Percentiles rank a stretch among this genome's conserved stretches.
These are phyloP conservation scores for Aspergillus tanneri DNA, from an alignment of 2,329 filamentous ascomycete species.

Conservation along the genomic window DNA sequence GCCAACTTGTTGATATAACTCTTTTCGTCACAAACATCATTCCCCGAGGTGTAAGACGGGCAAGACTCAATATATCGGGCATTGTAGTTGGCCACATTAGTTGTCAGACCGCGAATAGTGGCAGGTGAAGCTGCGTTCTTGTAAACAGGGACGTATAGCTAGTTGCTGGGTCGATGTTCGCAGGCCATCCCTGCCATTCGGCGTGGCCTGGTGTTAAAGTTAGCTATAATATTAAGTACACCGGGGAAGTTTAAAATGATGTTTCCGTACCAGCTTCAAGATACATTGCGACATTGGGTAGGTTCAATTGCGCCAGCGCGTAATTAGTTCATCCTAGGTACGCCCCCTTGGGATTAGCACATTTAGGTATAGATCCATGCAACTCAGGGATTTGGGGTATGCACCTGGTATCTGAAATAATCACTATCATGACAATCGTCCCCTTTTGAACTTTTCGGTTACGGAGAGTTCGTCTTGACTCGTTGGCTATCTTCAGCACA, in stretches of 20 bases:
- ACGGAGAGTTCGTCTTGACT: slow-evolving; percentile 14
- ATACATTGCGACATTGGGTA: slow-evolving; percentile 64
- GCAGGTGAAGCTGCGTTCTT: slow-evolving; percentile 48
- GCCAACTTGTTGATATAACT: slow-evolving; percentile 53
- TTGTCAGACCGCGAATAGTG: slow-evolving; percentile 54
- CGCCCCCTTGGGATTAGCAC: slow-evolving; percentile 53
- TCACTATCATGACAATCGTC: slow-evolving; percentile 19
- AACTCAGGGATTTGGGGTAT: no score
- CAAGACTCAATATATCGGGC: slow-evolving; percentile 49
- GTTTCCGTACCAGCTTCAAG: slow-evolving; percentile 54
- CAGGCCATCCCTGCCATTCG: slow-evolving; percentile 64
- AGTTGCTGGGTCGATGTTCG: slow-evolving; percentile 56
- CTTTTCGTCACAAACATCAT: slow-evolving; percentile 55
- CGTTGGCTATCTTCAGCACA: background rate
- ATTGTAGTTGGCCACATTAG: slow-evolving; percentile 62
- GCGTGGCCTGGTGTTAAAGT: slow-evolving; percentile 51
- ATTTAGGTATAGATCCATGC: no score
- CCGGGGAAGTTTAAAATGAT: background rate
- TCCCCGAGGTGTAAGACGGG: slow-evolving; percentile 46
- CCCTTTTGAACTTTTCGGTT: slow-evolving; percentile 12
- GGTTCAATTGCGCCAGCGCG: slow-evolving; percentile 56
- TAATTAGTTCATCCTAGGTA: slow-evolving; percentile 59
- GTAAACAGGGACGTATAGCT: slow-evolving; percentile 50
- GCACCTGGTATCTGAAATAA: no score
- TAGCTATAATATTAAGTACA: slow-evolving; percentile 1